Evolutionary conservation across 1,139 yeast species (phyloP), one percentile per base, ranked within the genome.

Genomic region (Schwanniomyces etchellsii): DNA sequence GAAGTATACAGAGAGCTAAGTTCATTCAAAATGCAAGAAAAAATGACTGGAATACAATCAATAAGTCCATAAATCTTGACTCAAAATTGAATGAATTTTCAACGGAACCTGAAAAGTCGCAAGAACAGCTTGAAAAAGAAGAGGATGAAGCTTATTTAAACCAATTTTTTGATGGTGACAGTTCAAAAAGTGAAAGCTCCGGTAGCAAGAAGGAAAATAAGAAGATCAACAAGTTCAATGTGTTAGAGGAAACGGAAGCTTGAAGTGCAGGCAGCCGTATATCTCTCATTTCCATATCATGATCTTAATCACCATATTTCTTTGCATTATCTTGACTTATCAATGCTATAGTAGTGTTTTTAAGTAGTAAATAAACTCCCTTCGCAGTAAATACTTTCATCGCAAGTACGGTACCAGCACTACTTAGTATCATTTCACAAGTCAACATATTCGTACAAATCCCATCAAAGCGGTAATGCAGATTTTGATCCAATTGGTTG

Each of bases 31-130:
- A 55, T 17, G 65, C 81, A 4, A 67, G 91, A 52, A 81, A 80
- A 50, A 60, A 83, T 1, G 81, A 78, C 11, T 81, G 91, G 91
- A 88, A 80, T 29, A 63, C 67, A 32, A 78, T 79, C 34, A 81
- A 81, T 48, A 64, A 66, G 35, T 52, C 54, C 24, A 70, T 73
- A 18, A 59, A 48, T 27, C 9, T 14, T 20, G n/a, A n/a, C n/a
- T n/a, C n/a, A n/a, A 12, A 7, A 5, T 53, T 60, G 28, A 53
- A 54, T 28, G 45, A 55, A 30, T 47, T 35, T 11, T 29, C 35
- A 16, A 25, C 22, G 6, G 33, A 24, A 24, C 5, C 26, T 15
- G 42, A 34, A 13, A 28, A 25, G 14, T 29, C 28, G n/a, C 30
- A 33, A 18, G 42, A 34, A 21, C 31, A 34, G 25, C n/a, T n/a